These are phyloP conservation scores for Stipa capillata DNA, from an alignment of 176 grass and related monocot genomes.

Conservation along the genomic window DNA sequence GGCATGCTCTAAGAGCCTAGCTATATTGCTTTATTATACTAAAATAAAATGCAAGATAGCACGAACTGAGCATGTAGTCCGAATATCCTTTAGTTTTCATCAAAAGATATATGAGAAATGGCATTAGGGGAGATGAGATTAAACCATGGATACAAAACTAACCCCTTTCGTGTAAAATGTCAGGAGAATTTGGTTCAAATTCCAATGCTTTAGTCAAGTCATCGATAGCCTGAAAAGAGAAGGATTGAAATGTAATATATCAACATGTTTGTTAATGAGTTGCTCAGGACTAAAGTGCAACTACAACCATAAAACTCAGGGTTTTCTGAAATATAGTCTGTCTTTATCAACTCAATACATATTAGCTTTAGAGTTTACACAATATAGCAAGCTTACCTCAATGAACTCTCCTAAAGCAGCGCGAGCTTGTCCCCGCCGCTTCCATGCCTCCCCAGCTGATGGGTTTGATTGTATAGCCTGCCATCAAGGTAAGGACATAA, in stretches of 20 bases:
- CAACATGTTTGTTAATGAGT: background rate
- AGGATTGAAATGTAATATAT: constrained; percentile 14
- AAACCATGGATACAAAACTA: constrained; percentile 11
- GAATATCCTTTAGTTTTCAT: background rate
- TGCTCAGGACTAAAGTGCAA: background rate
- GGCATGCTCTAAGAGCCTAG: background rate
- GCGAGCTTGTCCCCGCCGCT: constrained; percentile 85
- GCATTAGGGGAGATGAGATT: constrained; percentile 9
- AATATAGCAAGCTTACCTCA: constrained; percentile 38
- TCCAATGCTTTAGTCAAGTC: constrained; percentile 92
- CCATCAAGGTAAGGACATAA: constrained; percentile 11
- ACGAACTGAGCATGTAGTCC: background rate
- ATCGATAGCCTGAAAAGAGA: constrained; percentile 61
- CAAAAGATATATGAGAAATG: constrained; percentile 8
- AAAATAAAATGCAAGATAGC: background rate
- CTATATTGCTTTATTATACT: background rate
- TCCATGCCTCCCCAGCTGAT: constrained; percentile 93
- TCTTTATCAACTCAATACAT: background rate
- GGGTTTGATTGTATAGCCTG: constrained; percentile 93
- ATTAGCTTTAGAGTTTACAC: constrained; percentile 17
- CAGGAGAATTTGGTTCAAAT: constrained; percentile 90
- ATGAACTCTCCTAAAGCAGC: constrained; percentile 97
- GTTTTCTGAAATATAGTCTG: background rate
- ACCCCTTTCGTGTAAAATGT: constrained; percentile 99
- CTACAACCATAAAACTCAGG: background rate